Conservation (phyloP, 2,329 filamentous ascomycete species). For the Stromatinia cepivora region DNA sequence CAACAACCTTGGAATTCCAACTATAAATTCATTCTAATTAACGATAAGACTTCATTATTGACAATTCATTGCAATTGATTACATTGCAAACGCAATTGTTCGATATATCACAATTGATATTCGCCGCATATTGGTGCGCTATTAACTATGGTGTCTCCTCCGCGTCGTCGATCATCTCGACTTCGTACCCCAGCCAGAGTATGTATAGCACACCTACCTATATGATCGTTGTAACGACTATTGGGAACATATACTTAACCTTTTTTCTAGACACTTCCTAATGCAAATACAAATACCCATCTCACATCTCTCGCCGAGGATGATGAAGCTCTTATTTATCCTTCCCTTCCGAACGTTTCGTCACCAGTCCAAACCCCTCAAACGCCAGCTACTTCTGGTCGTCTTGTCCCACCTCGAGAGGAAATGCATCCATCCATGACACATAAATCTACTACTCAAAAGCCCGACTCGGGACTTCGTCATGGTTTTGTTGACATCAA, state of each 20-base stretch:
- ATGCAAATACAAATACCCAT: slow-evolving; percentile 27
- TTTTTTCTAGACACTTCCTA: slow-evolving; percentile 24
- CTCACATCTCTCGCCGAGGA: slow-evolving; percentile 38
- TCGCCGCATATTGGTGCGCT: background rate
- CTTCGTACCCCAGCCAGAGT: slow-evolving; percentile 41
- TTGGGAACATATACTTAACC: background rate
- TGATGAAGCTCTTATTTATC: slow-evolving; percentile 35
- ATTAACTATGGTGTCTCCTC: slow-evolving; percentile 32
- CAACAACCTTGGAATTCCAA: slow-evolving; percentile 18
- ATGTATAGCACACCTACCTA: slow-evolving; percentile 26
- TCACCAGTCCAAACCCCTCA: slow-evolving; percentile 36
- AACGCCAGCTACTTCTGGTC: slow-evolving; percentile 65
- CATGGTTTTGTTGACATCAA: slow-evolving; percentile 77
- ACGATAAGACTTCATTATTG: background rate
- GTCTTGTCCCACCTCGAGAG: slow-evolving; percentile 67
- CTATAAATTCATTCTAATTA: background rate
- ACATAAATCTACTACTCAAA: slow-evolving; percentile 71
- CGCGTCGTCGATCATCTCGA: slow-evolving; percentile 40
- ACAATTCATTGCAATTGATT: background rate
- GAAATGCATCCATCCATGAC: slow-evolving; percentile 92
- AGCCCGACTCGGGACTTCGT: slow-evolving; percentile 76
- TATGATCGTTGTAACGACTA: background rate
- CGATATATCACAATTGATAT: background rate
- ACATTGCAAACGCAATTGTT: background rate
- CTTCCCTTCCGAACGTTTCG: slow-evolving; percentile 32